Conservation (phyloP, 2,329 filamentous ascomycete species). For the Lachnellula occidentalis region DNA sequence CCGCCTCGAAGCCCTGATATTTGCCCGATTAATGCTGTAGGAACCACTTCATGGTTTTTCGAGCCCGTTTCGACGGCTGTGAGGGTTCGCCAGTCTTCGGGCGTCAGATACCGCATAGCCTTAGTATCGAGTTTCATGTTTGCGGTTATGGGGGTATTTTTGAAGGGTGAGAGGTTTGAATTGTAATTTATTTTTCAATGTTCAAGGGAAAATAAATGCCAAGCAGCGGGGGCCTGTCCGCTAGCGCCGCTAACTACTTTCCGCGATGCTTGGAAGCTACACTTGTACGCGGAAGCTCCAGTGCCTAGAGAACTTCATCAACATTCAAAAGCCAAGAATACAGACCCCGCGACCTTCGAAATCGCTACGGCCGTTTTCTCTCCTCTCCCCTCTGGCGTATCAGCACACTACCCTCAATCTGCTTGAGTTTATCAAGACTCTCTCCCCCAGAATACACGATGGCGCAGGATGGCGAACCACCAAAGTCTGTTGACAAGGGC, state of each 20-base stretch:
- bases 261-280: neutral
- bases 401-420: neutral
- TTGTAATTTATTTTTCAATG: slow-evolving; percentile 19
- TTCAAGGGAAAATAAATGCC: slow-evolving; percentile 6
- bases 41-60: slow-evolving; percentile 95
- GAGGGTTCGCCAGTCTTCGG: slow-evolving; percentile 93
- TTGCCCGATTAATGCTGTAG: slow-evolving; percentile 80
- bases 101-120: slow-evolving; percentile 83
- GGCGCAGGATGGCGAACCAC: slow-evolving; percentile 89
- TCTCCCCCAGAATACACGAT: slow-evolving; percentile 47
- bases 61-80: slow-evolving; percentile 89
- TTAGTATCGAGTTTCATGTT: slow-evolving; percentile 93
- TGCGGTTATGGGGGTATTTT: slow-evolving; percentile 8
- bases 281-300: slow-evolving; percentile 29
- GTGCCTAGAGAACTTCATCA: slow-evolving; percentile 23
- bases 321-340: slow-evolving; percentile 18
- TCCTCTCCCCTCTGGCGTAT: neutral
- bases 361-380: slow-evolving; percentile 1
- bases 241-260: too few species aligned
- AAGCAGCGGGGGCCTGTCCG: neutral
- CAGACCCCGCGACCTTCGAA: slow-evolving; percentile 27
- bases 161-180: neutral
- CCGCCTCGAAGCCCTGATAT: slow-evolving; percentile 77
- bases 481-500: slow-evolving; percentile 84
- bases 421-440: slow-evolving; percentile 4